Percentiles rank a stretch among this genome's conserved stretches.
Conservation (phyloP, 2,329 filamentous ascomycete genomes). For the Colletotrichum liriopes region DNA sequence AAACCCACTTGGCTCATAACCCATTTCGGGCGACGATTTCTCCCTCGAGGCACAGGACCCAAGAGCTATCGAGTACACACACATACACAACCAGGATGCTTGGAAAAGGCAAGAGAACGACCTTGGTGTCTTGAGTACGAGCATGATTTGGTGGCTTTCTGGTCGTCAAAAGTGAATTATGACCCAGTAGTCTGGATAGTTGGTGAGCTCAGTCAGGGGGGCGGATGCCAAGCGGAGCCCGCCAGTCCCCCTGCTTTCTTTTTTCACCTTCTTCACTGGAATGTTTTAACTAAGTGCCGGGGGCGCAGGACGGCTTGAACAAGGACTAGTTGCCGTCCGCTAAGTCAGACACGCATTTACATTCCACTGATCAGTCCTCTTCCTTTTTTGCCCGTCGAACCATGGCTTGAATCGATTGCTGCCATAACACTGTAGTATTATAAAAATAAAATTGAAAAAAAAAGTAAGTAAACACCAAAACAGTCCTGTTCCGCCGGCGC, state of each 20-base stretch:
- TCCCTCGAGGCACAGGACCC: not conserved
- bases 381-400: not conserved
- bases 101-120: not conserved
- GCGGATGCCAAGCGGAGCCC: not conserved
- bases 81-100: not conserved
- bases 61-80: not conserved
- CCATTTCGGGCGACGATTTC: not conserved
- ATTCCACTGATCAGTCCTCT: not conserved
- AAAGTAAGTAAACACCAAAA: too few relatives aligned
- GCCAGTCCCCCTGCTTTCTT: not conserved
- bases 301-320: not conserved
- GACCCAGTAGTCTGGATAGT: not conserved
- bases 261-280: not conserved
- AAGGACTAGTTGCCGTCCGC: not conserved
- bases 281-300: not conserved
- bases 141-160: not conserved
- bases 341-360: not conserved
- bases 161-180: not conserved
- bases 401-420: not conserved
- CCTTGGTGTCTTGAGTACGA: too few relatives aligned
- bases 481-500: too few relatives aligned
- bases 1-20: not conserved
- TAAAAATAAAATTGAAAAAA: too few relatives aligned
- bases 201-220: too few relatives aligned
- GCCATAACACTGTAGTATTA: not conserved